phyloP scores from a whole-genome alignment of 495 filamentous ascomycete genomes.

The Talaromyces liani region DNA sequence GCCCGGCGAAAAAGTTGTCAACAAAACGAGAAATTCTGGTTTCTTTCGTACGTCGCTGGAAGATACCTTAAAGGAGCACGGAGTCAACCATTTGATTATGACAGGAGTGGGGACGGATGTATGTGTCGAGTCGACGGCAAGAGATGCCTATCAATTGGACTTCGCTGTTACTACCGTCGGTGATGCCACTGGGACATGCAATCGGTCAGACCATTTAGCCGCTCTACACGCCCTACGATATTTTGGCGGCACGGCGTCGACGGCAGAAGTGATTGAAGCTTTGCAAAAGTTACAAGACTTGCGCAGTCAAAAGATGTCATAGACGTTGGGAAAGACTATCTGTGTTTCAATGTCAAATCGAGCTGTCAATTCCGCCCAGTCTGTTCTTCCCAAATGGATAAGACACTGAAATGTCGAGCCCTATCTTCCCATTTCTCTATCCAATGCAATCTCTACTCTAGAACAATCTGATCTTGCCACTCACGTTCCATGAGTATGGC shows the following conservation, averaged over 20 bases:
- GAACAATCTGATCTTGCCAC: no score
- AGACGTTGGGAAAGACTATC: conserved; percentile 1
- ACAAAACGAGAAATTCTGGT: conserved; percentile 18
- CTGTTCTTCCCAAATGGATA: no score
- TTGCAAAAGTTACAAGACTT: conserved; percentile 8
- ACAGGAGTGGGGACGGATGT: conserved; percentile 19
- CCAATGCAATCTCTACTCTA: no score
- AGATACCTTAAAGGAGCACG: conserved; percentile 12
- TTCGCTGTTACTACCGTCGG: conserved; percentile 16
- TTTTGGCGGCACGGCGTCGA: conserved; percentile 7
- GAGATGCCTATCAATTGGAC: conserved; percentile 16
- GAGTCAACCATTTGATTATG: conserved; percentile 16
- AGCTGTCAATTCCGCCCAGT: neutral
- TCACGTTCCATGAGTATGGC: no score
- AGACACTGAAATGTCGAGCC: no score
- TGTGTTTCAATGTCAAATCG: neutral
- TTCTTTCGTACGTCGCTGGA: conserved; percentile 15
- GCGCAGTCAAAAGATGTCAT: conserved; percentile 3
- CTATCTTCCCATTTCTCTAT: no score
- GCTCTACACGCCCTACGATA: conserved; percentile 6
- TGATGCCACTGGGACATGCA: conserved; percentile 16
- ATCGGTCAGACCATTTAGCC: conserved; percentile 6
- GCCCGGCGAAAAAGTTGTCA: conserved; percentile 11
- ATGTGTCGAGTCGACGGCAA: conserved; percentile 20
- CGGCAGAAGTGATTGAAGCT: conserved; percentile 7